These are phyloP conservation scores for Cordyceps cateniannulata DNA, from an alignment of 2,329 filamentous ascomycete genomes.

Conservation along the genomic window DNA sequence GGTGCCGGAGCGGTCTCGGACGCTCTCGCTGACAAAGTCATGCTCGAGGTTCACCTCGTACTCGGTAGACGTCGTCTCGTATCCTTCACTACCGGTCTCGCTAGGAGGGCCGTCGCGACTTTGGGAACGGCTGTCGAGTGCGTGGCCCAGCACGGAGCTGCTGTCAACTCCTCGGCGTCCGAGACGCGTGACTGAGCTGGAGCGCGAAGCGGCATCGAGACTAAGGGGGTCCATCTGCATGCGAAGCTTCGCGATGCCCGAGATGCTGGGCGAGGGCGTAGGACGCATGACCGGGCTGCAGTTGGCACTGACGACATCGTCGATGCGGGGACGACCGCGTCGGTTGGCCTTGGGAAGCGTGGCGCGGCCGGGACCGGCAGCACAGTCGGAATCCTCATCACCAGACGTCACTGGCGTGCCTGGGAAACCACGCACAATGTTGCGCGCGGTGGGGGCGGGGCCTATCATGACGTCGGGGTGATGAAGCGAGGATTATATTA, in stretches of 20 bases:
- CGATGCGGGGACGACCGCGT: conserved; percentile 36
- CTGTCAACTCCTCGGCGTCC: conserved; percentile 32
- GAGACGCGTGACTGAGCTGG: conserved; percentile 49
- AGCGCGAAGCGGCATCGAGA: conserved; percentile 51
- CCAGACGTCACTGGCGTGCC: conserved; percentile 47
- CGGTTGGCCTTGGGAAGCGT: conserved; percentile 32
- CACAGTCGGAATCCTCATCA: conserved; percentile 50
- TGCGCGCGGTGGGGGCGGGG: conserved; percentile 42
- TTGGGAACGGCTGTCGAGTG: conserved; percentile 46
- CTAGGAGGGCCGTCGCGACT: conserved; percentile 52
- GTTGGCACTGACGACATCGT: conserved; percentile 56
- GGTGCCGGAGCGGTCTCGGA: conserved; percentile 33
- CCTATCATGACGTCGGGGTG: conserved; percentile 34
- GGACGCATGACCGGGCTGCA: conserved; percentile 55
- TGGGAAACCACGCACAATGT: conserved; percentile 51
- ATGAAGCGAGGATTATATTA: neutral
- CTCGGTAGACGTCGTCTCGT: conserved; percentile 62
- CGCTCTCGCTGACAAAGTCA: conserved; percentile 72
- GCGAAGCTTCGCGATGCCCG: conserved; percentile 78
- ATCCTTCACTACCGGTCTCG: conserved; percentile 50
- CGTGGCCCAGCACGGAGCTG: conserved; percentile 40
- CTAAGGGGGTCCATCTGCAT: conserved; percentile 73
- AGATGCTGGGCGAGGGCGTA: conserved; percentile 47
- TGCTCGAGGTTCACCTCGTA: conserved; percentile 81
- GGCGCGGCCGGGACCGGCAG: conserved; percentile 27